phyloP scores from a whole-genome alignment of 2,329 filamentous ascomycete genomes.

The Stromatinia cepivora region DNA sequence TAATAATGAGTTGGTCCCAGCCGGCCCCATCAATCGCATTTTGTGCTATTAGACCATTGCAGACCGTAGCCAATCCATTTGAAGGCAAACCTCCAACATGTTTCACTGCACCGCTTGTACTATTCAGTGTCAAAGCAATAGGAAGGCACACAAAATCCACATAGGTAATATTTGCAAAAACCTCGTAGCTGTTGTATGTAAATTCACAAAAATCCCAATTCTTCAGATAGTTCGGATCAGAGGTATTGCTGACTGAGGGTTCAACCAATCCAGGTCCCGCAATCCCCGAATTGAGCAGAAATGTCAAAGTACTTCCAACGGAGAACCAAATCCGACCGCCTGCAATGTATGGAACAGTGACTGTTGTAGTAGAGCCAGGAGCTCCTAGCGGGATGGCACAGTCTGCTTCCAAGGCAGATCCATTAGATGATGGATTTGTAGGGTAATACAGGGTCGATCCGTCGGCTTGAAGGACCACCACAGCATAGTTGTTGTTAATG shows the following conservation, averaged over 20 bases:
- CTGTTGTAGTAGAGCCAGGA: conserved; percentile 57
- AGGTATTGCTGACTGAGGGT: conserved; percentile 67
- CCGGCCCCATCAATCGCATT: conserved; percentile 54
- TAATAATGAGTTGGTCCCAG: conserved; percentile 57
- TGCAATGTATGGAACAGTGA: conserved; percentile 68
- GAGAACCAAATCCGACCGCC: conserved; percentile 74
- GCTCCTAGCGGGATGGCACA: conserved; percentile 65
- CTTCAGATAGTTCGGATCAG: conserved; percentile 60
- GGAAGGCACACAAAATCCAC: conserved; percentile 73
- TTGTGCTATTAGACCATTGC: conserved; percentile 55
- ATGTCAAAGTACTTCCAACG: conserved; percentile 59
- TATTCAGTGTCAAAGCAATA: conserved; percentile 54
- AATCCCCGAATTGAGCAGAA: conserved; percentile 67
- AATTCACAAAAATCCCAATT: conserved; percentile 70
- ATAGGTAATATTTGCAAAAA: conserved; percentile 69
- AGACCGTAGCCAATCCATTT: conserved; percentile 57
- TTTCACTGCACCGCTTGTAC: conserved; percentile 45
- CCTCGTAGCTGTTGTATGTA: conserved; percentile 59
- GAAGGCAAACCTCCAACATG: conserved; percentile 56
- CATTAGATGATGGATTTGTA: conserved; percentile 52
- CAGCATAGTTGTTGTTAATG: conserved; percentile 57
- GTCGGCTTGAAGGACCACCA: conserved; percentile 66
- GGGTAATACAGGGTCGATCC: conserved; percentile 67
- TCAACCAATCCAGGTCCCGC: conserved; percentile 69
- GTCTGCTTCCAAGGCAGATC: conserved; percentile 55